Conservation (phyloP, 2,329 filamentous ascomycete species). For the Onygenales sp. region DNA sequence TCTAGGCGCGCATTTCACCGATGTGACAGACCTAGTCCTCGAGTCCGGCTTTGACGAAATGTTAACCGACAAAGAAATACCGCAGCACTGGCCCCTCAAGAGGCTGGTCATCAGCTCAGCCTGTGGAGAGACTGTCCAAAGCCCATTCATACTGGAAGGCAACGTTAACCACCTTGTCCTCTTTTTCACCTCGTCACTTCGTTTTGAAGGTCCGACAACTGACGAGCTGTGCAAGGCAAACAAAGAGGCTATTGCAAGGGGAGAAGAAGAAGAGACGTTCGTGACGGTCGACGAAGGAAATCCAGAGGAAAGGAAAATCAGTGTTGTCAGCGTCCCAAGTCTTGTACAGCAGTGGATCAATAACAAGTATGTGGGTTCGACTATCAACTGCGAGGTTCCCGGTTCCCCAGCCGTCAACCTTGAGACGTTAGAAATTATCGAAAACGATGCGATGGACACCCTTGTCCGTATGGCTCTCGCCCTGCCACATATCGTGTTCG, state of each 20-base stretch:
- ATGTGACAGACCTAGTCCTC: conserved; percentile 13
- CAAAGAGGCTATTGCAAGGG: conserved; percentile 11
- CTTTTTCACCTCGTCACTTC: conserved; percentile 12
- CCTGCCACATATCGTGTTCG: conserved; percentile 12
- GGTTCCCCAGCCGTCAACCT: conserved; percentile 6
- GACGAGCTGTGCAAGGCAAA: conserved; percentile 8
- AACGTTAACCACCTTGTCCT: conserved; percentile 15
- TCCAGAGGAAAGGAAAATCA: conserved; percentile 6
- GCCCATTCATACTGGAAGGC: conserved; percentile 14
- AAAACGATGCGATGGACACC: conserved; percentile 18
- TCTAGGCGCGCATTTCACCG: conserved; percentile 16
- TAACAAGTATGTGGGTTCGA: conserved; percentile 5
- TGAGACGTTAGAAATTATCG: conserved; percentile 17
- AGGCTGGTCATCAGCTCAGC: conserved; percentile 10
- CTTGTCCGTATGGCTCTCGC: conserved; percentile 14
- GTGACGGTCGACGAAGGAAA: neutral
- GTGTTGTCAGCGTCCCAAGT: conserved; percentile 10
- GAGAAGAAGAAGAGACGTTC: conserved; percentile 10
- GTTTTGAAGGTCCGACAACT: conserved; percentile 17
- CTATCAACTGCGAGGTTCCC: too few relatives aligned
- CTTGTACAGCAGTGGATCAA: conserved; percentile 10
- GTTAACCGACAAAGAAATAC: conserved; percentile 16
- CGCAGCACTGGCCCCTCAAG: conserved; percentile 18
- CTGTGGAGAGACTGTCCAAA: conserved; percentile 11
- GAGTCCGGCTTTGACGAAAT: conserved; percentile 15